Conservation (phyloP, 305 asterid species). For the Rubia peregrina region DNA sequence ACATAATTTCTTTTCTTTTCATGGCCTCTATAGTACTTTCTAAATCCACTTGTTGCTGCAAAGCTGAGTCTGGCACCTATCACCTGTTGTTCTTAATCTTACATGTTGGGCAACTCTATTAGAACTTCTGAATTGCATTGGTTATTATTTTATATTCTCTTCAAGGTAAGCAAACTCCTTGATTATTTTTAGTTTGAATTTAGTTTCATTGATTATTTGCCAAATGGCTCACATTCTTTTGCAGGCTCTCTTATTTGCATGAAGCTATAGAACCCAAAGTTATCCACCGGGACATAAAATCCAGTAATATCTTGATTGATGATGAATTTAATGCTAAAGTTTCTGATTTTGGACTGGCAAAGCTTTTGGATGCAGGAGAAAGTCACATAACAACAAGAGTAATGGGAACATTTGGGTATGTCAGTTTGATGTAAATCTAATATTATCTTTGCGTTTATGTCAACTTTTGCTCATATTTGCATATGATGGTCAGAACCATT, state of each 20-base stretch:
- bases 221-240: slow-evolving; percentile 11
- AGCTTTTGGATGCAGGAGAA: slow-evolving; percentile 87
- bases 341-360: slow-evolving; percentile 97
- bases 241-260: slow-evolving; percentile 93
- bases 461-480: neutral
- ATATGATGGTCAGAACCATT: neutral
- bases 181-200: neutral
- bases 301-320: slow-evolving; percentile 91
- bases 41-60: neutral
- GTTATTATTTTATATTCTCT: neutral
- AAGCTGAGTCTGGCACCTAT: neutral
- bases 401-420: slow-evolving; percentile 98
- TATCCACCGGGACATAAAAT: slow-evolving; percentile 92
- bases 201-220: neutral
- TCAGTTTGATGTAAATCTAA: slow-evolving; percentile 12
- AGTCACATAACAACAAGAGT: slow-evolving; percentile 97
- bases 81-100: neutral
- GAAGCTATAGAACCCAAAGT: slow-evolving; percentile 99
- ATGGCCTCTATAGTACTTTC: neutral
- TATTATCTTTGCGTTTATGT: neutral
- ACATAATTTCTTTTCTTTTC: neutral
- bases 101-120: neutral
- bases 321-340: slow-evolving; percentile 74
- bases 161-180: neutral
- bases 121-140: neutral